Conservation (phyloP, 257 asterid genomes). For the Nyctanthes arbortristis region DNA sequence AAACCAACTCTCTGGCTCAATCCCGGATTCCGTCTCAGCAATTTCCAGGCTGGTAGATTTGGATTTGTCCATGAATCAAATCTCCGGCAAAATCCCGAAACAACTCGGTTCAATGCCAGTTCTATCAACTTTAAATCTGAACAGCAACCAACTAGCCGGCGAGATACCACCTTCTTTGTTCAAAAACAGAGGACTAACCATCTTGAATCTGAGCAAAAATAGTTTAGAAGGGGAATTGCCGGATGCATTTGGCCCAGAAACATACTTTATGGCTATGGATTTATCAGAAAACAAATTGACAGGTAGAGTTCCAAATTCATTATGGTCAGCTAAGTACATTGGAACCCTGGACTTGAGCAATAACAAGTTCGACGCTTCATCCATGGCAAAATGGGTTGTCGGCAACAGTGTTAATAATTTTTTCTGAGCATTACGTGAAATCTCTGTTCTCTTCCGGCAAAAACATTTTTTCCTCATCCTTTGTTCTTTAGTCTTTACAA, state of each 20-base stretch:
- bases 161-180: background rate
- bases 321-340: background rate
- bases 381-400: background rate
- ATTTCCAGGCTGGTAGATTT: constrained; percentile 48
- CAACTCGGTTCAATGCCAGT: constrained; percentile 32
- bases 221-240: background rate
- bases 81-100: constrained; percentile 46
- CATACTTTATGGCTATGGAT: background rate
- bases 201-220: background rate
- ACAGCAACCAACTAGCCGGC: background rate
- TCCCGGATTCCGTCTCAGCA: constrained; percentile 42
- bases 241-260: background rate
- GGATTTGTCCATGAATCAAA: constrained; percentile 44
- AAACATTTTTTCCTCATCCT: no score
- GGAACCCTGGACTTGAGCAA: background rate
- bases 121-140: background rate
- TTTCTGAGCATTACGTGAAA: no score
- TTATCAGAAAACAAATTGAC: background rate
- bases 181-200: background rate
- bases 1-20: constrained; percentile 37
- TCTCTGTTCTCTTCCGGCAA: background rate
- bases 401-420: background rate
- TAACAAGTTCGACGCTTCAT: background rate
- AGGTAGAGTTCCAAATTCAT: background rate
- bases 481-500: no score